Evolutionary conservation across 352 stramenopile species (phyloP).

Genomic region (Phytophthora cajani): DNA sequence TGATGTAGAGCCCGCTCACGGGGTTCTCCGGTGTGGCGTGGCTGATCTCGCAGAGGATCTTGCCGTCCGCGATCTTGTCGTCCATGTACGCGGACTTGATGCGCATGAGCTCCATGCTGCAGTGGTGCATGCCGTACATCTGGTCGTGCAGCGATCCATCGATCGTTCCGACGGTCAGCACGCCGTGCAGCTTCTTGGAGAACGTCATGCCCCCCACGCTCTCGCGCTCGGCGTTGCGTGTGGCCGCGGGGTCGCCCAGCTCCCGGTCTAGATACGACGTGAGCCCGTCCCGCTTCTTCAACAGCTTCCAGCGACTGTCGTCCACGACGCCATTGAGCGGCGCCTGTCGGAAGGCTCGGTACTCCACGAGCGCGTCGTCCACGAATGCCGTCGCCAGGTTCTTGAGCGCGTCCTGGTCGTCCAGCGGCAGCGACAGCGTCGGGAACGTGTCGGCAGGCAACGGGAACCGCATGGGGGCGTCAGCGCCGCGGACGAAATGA

Average conservation of each 20-base stretch:
- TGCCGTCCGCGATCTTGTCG: slow-evolving; percentile 60
- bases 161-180: slow-evolving; percentile 37
- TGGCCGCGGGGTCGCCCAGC: slow-evolving; percentile 17
- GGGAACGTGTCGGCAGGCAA: slow-evolving; percentile 48
- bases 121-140: slow-evolving; percentile 63
- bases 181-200: slow-evolving; percentile 38
- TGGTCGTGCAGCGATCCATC: slow-evolving; percentile 58
- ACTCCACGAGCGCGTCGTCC: slow-evolving; percentile 51
- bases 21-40: slow-evolving; percentile 45
- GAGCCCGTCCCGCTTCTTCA: slow-evolving; percentile 45
- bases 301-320: slow-evolving; percentile 52
- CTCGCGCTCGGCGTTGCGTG: slow-evolving; percentile 17
- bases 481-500: slow-evolving; percentile 6
- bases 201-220: slow-evolving; percentile 43
- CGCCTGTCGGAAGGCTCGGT: slow-evolving; percentile 44
- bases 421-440: slow-evolving; percentile 44
- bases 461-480: slow-evolving; percentile 37
- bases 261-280: slow-evolving; percentile 38
- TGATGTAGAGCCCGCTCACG: slow-evolving; percentile 62
- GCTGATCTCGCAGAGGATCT: slow-evolving; percentile 46
- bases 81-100: slow-evolving; percentile 61
- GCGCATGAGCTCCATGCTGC: slow-evolving; percentile 53
- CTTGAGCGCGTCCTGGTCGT: slow-evolving; percentile 49
- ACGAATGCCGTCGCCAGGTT: slow-evolving; percentile 48
- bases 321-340: slow-evolving; percentile 47